Percentiles rank a stretch among this genome's conserved stretches.
Evolutionary conservation across 2,329 filamentous ascomycete species (phyloP).

Genomic region (Phaeoacremonium minimum): DNA sequence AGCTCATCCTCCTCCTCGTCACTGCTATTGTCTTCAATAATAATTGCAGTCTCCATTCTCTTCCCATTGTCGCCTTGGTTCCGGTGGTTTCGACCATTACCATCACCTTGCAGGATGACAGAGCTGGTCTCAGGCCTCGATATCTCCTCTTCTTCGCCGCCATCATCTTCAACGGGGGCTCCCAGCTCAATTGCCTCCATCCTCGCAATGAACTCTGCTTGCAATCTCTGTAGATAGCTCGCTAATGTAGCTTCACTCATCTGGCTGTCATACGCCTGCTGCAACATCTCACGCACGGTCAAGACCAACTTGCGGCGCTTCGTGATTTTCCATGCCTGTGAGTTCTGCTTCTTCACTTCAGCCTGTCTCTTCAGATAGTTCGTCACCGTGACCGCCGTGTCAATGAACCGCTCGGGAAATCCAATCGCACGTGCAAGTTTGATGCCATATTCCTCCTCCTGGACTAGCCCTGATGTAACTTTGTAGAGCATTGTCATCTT

Average conservation of each 20-base stretch:
- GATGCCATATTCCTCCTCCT: constrained; percentile 79
- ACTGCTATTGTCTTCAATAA: too few relatives aligned
- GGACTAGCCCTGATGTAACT: constrained; percentile 65
- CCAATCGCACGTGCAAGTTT: constrained; percentile 71
- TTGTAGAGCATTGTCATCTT: constrained; percentile 87
- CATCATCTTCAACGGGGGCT: too few relatives aligned
- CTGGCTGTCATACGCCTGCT: constrained; percentile 60
- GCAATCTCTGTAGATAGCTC: constrained; percentile 61
- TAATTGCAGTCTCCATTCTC: too few relatives aligned
- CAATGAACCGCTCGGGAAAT: constrained; percentile 63
- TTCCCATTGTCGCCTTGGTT: too few relatives aligned
- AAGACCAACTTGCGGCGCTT: constrained; percentile 70
- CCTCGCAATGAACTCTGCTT: constrained; percentile 67
- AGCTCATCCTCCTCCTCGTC: too few relatives aligned
- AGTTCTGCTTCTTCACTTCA: constrained; percentile 53
- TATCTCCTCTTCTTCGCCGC: too few relatives aligned
- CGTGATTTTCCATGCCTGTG: constrained; percentile 52
- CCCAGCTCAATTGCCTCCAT: constrained; percentile 71
- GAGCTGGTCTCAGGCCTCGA: neutral
- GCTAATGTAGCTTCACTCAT: constrained; percentile 62
- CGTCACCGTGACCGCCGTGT: constrained; percentile 64
- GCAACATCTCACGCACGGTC: constrained; percentile 66
- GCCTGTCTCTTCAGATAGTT: constrained; percentile 53
- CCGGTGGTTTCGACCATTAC: too few relatives aligned
- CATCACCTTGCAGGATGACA: constrained; percentile 16